Conservation (phyloP, 371 early-diverging fungal genomes). For the Syncephalastrum racemosum region DNA sequence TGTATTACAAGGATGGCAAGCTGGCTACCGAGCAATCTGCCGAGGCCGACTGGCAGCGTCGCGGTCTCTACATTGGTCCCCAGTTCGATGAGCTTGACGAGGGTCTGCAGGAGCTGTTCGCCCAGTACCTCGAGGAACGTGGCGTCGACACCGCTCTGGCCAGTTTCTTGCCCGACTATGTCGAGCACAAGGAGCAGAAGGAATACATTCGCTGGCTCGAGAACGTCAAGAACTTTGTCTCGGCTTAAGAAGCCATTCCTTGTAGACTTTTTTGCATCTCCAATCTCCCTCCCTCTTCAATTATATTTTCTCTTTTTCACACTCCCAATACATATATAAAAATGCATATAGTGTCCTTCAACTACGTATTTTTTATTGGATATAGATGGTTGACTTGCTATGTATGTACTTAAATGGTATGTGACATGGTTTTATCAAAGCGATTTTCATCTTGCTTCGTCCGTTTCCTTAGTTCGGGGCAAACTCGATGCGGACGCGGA, state of each 20-base stretch:
- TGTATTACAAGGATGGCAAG: constrained; percentile 68
- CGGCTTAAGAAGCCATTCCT: constrained; percentile 41
- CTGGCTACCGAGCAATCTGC: constrained; percentile 70
- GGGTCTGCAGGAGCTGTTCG: constrained; percentile 77
- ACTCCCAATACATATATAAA: no score
- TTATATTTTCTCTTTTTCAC: no score
- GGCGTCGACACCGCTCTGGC: constrained; percentile 82
- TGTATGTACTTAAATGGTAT: no score
- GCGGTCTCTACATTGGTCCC: constrained; percentile 90
- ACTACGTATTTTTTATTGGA: no score
- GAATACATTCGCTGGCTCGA: constrained; percentile 91
- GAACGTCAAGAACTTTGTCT: constrained; percentile 76
- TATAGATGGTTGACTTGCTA: no score
- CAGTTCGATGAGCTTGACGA: constrained; percentile 91
- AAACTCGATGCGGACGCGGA: constrained; percentile 33
- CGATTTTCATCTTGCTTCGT: no score
- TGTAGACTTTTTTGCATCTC: no score
- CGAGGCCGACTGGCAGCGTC: constrained; percentile 92
- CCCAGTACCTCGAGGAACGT: constrained; percentile 84
- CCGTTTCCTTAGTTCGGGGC: constrained; percentile 15
- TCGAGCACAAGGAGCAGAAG: constrained; percentile 93
- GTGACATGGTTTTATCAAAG: no score
- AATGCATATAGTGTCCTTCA: no score
- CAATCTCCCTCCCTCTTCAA: no score
- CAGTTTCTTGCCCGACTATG: constrained; percentile 83